phyloP scores from a whole-genome alignment of 2,329 filamentous ascomycete genomes.

The Eutypella sp. region DNA sequence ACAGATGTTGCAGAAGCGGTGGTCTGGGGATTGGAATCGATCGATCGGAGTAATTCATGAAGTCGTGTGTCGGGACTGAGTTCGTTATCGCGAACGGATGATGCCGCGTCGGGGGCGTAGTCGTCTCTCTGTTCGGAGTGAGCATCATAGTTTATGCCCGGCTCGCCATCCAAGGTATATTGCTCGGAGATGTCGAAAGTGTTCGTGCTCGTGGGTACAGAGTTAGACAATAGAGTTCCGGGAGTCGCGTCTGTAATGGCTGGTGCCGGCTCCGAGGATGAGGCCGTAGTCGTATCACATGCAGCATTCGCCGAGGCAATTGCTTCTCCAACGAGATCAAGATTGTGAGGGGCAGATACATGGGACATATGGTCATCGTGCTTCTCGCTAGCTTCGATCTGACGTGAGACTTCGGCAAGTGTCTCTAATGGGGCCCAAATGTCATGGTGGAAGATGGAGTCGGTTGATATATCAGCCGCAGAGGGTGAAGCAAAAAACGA shows the following conservation, averaged over 20 bases:
- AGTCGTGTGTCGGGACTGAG: slow-evolving; percentile 46
- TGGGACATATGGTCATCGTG: slow-evolving; percentile 37
- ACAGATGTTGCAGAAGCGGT: slow-evolving; percentile 49
- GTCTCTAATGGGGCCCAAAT: slow-evolving; percentile 81
- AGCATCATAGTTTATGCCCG: slow-evolving; percentile 43
- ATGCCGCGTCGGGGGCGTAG: too few species aligned
- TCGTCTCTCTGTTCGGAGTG: slow-evolving; percentile 26
- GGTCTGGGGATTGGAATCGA: slow-evolving; percentile 23
- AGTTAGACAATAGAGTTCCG: slow-evolving; percentile 17
- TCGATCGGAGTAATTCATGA: slow-evolving; percentile 37
- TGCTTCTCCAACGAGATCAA: not conserved
- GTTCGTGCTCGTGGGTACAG: slow-evolving; percentile 10
- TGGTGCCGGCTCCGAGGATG: too few species aligned
- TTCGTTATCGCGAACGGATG: slow-evolving; percentile 21
- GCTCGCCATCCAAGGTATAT: slow-evolving; percentile 54
- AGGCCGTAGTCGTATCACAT: not conserved
- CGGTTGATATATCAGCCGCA: slow-evolving; percentile 24
- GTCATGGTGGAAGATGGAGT: slow-evolving; percentile 41
- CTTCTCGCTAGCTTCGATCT: slow-evolving; percentile 64
- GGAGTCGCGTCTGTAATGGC: slow-evolving; percentile 18
- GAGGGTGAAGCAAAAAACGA: too few species aligned
- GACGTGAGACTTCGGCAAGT: slow-evolving; percentile 80
- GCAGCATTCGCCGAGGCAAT: slow-evolving; percentile 1
- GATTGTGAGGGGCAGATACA: slow-evolving; percentile 10
- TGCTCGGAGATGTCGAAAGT: slow-evolving; percentile 53